These are phyloP conservation scores for Bertia moriformis DNA, from an alignment of 2,329 filamentous ascomycete genomes.

Conservation along the genomic window DNA sequence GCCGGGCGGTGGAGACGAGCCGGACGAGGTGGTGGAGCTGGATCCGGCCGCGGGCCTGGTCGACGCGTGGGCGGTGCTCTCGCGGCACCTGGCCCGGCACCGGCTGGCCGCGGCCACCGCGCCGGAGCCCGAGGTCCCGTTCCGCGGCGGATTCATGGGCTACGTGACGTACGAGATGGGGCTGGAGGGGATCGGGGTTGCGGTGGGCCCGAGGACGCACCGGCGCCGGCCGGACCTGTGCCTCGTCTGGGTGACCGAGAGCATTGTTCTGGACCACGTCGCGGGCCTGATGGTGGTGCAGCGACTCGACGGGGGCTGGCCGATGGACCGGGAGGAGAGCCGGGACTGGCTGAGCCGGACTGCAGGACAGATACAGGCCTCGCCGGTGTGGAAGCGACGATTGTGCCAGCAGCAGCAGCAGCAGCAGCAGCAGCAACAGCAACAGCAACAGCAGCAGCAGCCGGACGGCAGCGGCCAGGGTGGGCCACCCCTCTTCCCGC, in stretches of 20 bases:
- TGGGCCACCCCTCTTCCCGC: too few relatives aligned
- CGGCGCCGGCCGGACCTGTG: slow-evolving; percentile 53
- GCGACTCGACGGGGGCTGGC: slow-evolving; percentile 35
- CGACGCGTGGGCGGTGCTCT: background rate
- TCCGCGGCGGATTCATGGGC: slow-evolving; percentile 73
- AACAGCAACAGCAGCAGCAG: background rate
- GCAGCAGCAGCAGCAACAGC: background rate
- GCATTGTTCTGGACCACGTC: slow-evolving; percentile 63
- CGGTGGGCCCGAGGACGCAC: slow-evolving; percentile 9
- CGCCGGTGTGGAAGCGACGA: slow-evolving; percentile 4
- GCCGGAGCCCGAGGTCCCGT: slow-evolving; percentile 29
- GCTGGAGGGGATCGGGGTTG: slow-evolving; percentile 40
- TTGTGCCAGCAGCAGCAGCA: slow-evolving; percentile 1
- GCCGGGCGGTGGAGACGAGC: slow-evolving; percentile 3
- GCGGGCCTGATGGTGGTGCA: slow-evolving; percentile 51
- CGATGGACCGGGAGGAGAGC: slow-evolving; percentile 16
- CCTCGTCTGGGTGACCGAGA: slow-evolving; percentile 63
- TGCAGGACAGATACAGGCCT: slow-evolving; percentile 1
- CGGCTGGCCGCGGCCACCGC: slow-evolving; percentile 7
- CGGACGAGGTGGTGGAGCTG: too few relatives aligned
- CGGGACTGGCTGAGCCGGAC: slow-evolving; percentile 31
- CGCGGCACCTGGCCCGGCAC: slow-evolving; percentile 8
- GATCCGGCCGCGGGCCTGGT: background rate
- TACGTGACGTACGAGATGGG: slow-evolving; percentile 78
- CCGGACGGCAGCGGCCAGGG: too few relatives aligned